Conservation (phyloP, 106 monocot genomes). For the Allium cepa region DNA sequence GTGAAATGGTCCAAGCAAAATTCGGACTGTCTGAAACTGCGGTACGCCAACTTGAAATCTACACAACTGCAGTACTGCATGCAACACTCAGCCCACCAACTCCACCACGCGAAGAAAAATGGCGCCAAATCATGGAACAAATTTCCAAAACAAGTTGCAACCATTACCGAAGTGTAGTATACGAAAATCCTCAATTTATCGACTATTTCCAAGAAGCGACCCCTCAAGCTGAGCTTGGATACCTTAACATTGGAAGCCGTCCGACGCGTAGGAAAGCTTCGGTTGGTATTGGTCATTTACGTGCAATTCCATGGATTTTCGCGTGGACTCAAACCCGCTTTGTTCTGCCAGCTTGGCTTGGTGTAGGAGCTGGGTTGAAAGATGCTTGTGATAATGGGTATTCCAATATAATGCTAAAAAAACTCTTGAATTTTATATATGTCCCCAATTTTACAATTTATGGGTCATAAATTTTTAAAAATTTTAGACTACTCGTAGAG, state of each 20-base stretch:
- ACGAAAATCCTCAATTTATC: slow-evolving; percentile 72
- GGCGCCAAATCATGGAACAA: slow-evolving; percentile 83
- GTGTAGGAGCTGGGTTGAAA: slow-evolving; percentile 62
- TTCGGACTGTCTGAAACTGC: slow-evolving; percentile 75
- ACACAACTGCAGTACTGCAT: slow-evolving; percentile 86
- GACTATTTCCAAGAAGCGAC: slow-evolving; percentile 88
- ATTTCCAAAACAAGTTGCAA: slow-evolving; percentile 68
- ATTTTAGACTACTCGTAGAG: no score
- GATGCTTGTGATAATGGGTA: slow-evolving; percentile 53
- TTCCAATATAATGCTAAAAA: no score
- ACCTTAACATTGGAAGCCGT: slow-evolving; percentile 84
- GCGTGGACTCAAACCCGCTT: slow-evolving; percentile 93
- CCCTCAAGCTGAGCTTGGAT: slow-evolving; percentile 79
- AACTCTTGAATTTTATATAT: no score
- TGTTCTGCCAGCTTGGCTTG: slow-evolving; percentile 85
- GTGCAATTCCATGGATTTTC: slow-evolving; percentile 95
- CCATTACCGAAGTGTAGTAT: slow-evolving; percentile 62
- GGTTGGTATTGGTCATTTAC: slow-evolving; percentile 60
- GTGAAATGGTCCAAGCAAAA: slow-evolving; percentile 95
- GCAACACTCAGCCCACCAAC: slow-evolving; percentile 66
- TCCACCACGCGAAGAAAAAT: slow-evolving; percentile 63
- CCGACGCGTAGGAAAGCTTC: slow-evolving; percentile 58
- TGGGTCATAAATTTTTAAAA: no score
- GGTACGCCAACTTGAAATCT: slow-evolving; percentile 82
- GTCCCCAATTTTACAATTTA: no score